phyloP scores from a whole-genome alignment of 208 protist genomes.

The Trypanosomatidae sp. region DNA sequence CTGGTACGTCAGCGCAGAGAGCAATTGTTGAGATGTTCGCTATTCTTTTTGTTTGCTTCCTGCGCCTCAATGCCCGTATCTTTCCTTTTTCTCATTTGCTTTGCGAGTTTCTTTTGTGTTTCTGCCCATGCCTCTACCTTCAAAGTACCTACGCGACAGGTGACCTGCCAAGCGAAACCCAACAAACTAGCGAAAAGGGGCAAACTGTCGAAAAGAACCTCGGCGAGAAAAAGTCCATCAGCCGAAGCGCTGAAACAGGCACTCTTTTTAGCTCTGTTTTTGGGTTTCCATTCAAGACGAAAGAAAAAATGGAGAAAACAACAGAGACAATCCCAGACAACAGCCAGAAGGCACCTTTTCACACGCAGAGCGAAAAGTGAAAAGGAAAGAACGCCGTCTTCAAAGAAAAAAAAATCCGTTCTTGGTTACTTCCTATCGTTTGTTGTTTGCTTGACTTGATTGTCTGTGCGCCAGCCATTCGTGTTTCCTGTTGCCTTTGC shows the following conservation, averaged over 20 bases:
- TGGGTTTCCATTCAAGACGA: neutral
- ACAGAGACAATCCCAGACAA: no score
- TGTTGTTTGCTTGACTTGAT: neutral
- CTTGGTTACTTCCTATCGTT: neutral
- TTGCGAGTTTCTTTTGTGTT: neutral
- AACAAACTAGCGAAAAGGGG: neutral
- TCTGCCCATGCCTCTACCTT: neutral
- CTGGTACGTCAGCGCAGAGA: neutral
- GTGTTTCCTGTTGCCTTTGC: conserved; percentile 2
- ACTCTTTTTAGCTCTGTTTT: neutral
- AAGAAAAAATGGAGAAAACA: neutral
- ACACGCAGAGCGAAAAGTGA: neutral
- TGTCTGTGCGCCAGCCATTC: neutral
- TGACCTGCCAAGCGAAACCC: neutral
- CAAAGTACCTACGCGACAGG: neutral
- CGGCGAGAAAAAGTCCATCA: neutral
- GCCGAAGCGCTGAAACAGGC: neutral
- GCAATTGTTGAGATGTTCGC: neutral
- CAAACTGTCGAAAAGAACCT: neutral
- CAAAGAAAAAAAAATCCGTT: neutral
- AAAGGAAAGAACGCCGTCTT: no score
- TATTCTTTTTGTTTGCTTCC: neutral
- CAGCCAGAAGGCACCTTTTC: neutral
- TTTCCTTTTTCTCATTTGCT: conserved; percentile 9
- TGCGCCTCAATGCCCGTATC: neutral